Evolutionary conservation across 305 asterid genomes (phyloP), one percentile per base, ranked within the genome.

Genomic region (Fraxinus paxiana): DNA sequence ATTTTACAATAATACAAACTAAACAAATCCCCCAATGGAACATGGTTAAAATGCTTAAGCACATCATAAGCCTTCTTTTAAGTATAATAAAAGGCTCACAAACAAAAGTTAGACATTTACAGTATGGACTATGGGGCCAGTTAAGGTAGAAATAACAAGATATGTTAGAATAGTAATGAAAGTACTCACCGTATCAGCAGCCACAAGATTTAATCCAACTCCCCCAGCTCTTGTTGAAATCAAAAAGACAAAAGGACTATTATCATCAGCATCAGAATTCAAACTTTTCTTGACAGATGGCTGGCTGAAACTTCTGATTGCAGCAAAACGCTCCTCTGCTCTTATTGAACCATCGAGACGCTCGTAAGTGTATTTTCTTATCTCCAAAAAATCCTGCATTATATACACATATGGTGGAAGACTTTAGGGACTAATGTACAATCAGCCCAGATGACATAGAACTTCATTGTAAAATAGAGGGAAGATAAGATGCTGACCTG

Each of bases 161-260:
- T 9, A 73, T 0, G 13, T 74, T 20, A 35, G 61, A 30, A 24
- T 33, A 56, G 71, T 35, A 65, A 38, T 9, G 35, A 63, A 48
- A 35, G 48, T 51, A 88, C 92, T 88, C 81, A 96, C 99, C 1
- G 99, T 91, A 89, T 96, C 99, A 90, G 99, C 98, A 85, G 97
- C 97, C 88, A 92, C 95, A 84, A 96, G 97, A 89, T 96, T 96
- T 88, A 96, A 87, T 28, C 99, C 97, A 79, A 94, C 98, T 81
- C 98, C 99, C 51, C 99, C 99, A 80, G 99, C 99, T 88, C 99
- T 88, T 17, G 99, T 96, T 80, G 99, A 95, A 82, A 95, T 95
- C 90, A 95, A 83, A 80, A 95, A 94, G 81, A 95, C 87, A 88
- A 94, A 95, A n/a, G 97, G 88, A 77, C 83, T 84, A 81, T 78